Conservation (phyloP, 192 early-diverging fungal genomes). For the Kickxella alabastrina region DNA sequence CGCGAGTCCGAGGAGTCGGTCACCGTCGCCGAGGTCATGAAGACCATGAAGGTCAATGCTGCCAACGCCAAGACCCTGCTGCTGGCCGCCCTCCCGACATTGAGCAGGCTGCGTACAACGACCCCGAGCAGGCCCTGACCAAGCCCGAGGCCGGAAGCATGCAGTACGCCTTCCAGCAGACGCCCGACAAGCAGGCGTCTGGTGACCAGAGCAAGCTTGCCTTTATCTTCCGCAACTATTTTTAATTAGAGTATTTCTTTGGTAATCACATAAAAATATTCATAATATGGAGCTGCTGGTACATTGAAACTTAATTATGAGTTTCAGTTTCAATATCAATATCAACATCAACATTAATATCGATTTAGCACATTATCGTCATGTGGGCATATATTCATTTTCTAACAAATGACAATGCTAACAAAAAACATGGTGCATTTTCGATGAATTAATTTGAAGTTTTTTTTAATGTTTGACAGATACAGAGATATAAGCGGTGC, state of each 20-base stretch:
- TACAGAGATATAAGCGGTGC: too few relatives aligned
- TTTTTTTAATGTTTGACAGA: too few relatives aligned
- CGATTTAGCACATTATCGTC: too few relatives aligned
- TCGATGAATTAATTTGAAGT: too few relatives aligned
- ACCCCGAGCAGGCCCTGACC: constrained; percentile 52
- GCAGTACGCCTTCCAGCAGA: constrained; percentile 82
- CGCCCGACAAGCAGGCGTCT: constrained; percentile 64
- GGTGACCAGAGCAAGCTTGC: constrained; percentile 74
- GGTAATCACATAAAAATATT: too few relatives aligned
- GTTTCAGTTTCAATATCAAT: too few relatives aligned
- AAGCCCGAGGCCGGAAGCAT: constrained; percentile 73
- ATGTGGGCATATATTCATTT: too few relatives aligned
- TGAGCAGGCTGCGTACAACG: constrained; percentile 55
- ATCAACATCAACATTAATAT: too few relatives aligned
- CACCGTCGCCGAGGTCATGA: constrained; percentile 79
- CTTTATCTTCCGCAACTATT: constrained; percentile 82
- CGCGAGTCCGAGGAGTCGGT: constrained; percentile 76
- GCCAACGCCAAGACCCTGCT: constrained; percentile 80
- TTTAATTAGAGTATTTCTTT: constrained; percentile 16
- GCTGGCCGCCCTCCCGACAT: constrained; percentile 70
- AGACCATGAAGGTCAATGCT: constrained; percentile 81
- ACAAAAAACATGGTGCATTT: too few relatives aligned
- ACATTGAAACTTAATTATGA: too few relatives aligned
- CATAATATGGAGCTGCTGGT: neutral
- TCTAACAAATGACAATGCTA: too few relatives aligned